Percentiles rank a stretch among this genome's conserved stretches.
phyloP scores from a whole-genome alignment of 208 protist species.

The Leishmania tarentolae region DNA sequence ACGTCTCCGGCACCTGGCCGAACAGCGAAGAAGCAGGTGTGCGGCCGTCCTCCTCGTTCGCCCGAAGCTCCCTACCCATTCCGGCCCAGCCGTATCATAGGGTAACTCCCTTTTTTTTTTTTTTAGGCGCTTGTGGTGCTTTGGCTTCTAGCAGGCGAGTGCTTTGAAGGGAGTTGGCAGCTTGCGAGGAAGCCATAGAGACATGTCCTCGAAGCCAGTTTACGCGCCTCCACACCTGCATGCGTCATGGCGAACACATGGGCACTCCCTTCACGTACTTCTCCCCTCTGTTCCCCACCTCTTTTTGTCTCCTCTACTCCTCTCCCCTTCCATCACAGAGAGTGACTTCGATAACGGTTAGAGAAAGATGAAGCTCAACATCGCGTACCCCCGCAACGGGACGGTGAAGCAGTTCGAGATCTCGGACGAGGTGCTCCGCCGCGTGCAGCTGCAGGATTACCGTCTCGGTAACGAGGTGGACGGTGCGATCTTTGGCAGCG shows the following conservation, averaged over 20 bases:
- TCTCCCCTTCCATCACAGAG: not conserved
- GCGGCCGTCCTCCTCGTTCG: not conserved
- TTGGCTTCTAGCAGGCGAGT: not conserved
- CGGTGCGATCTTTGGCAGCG: constrained; percentile 67
- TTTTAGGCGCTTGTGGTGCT: not conserved
- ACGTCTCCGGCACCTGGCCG: not conserved
- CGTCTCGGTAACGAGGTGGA: constrained; percentile 85
- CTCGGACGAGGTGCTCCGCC: constrained; percentile 81
- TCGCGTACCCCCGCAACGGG: constrained; percentile 88
- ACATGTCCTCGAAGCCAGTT: not conserved
- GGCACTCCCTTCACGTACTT: not conserved
- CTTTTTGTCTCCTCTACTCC: not conserved
- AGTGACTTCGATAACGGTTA: constrained; percentile 17
- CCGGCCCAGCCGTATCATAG: not conserved
- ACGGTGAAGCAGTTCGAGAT: constrained; percentile 91
- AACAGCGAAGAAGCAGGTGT: not conserved
- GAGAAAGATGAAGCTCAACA: constrained; percentile 90
- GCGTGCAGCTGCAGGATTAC: constrained; percentile 85
- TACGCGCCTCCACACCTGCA: not conserved
- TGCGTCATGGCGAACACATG: not conserved
- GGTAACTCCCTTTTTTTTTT: not conserved
- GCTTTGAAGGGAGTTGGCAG: not conserved
- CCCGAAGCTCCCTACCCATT: not conserved
- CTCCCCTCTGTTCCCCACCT: constrained; percentile 2
- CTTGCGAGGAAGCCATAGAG: not conserved